These are phyloP conservation scores for Talaromyces sp. DNA, from an alignment of 2,329 filamentous ascomycete genomes.

Conservation along the genomic window DNA sequence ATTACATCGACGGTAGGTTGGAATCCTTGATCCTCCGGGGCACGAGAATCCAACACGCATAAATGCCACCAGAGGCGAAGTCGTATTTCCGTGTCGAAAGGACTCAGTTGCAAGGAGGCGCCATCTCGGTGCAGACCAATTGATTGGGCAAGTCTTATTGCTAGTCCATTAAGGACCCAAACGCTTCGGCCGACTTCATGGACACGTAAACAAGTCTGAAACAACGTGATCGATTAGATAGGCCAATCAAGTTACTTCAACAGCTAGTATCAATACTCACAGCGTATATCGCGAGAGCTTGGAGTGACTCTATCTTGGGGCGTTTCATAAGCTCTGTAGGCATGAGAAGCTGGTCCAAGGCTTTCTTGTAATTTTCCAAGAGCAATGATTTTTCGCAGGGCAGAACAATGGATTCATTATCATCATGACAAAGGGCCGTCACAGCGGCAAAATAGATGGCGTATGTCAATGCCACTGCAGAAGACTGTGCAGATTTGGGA, in stretches of 20 bases:
- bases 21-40: constrained; percentile 59
- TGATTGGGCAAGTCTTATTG: constrained; percentile 58
- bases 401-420: constrained; percentile 23
- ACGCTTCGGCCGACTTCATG: constrained; percentile 42
- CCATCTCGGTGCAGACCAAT: constrained; percentile 61
- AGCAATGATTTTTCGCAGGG: constrained; percentile 9
- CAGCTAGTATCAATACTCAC: constrained; percentile 23
- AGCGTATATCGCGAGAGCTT: constrained; percentile 23
- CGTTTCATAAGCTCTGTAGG: constrained; percentile 20
- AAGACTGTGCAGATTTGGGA: constrained; percentile 30
- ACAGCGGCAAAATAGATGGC: constrained; percentile 56
- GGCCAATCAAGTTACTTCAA: background rate
- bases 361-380: constrained; percentile 16
- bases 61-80: constrained; percentile 61
- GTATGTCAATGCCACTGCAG: constrained; percentile 49
- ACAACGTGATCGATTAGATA: constrained; percentile 46
- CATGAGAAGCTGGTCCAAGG: constrained; percentile 18
- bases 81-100: constrained; percentile 60
- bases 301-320: constrained; percentile 19
- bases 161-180: constrained; percentile 58
- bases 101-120: constrained; percentile 48
- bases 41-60: constrained; percentile 46
- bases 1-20: constrained; percentile 59
- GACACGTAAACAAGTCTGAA: constrained; percentile 55
- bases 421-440: constrained; percentile 36